Conservation (phyloP, 176 grass and related monocot species). For the Rhipidocladum racemiflorum region DNA sequence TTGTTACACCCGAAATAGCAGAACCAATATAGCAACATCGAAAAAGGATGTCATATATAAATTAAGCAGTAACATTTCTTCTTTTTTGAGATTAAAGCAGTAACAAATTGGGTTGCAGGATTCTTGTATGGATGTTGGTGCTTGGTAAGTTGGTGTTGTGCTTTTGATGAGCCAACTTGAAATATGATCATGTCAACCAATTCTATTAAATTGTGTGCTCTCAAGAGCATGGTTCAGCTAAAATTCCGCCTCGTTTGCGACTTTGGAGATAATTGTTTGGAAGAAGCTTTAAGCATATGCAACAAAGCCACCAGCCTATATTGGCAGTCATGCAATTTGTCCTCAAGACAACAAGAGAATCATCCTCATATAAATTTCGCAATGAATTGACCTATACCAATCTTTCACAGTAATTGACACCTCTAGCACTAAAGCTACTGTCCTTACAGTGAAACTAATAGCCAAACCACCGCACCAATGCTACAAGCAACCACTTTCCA, state of each 20-base stretch:
- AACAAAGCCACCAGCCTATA: not conserved
- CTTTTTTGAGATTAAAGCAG: not conserved
- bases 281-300: not conserved
- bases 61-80: too few species aligned
- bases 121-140: not conserved
- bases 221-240: not conserved
- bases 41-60: not conserved
- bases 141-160: not conserved
- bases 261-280: not conserved
- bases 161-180: not conserved
- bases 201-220: not conserved
- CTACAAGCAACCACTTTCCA: slow-evolving; percentile 12
- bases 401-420: slow-evolving; percentile 15
- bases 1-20: not conserved
- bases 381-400: slow-evolving; percentile 11
- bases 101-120: not conserved
- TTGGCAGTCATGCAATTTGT: not conserved
- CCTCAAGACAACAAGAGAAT: slow-evolving; percentile 23
- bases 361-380: not conserved
- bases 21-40: not conserved
- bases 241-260: not conserved
- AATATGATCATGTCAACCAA: not conserved
- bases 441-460: slow-evolving; percentile 24
- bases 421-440: slow-evolving; percentile 7
- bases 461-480: slow-evolving; percentile 19